A percentile compares a stretch with the other conserved stretches of the same genome.
Evolutionary conservation across 2,329 filamentous ascomycete genomes (phyloP).

Genomic region (Botryotinia narcissicola): DNA sequence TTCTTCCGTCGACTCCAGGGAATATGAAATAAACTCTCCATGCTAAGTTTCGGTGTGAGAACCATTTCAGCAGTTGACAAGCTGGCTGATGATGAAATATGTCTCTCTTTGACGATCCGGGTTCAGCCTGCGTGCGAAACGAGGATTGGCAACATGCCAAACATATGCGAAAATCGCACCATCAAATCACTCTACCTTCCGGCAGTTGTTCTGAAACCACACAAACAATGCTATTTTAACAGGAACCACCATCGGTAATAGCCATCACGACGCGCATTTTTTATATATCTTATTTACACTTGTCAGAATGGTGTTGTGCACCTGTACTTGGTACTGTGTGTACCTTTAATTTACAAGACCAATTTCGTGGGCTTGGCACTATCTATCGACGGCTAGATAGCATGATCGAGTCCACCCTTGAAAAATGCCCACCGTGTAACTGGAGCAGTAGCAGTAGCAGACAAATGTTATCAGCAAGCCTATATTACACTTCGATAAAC

Average conservation of each 20-base stretch:
- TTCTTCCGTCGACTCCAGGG: background rate
- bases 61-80: background rate
- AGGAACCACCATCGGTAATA: background rate
- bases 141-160: background rate
- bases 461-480: background rate
- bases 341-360: background rate
- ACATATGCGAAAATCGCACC: background rate
- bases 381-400: background rate
- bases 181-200: background rate
- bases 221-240: background rate
- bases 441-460: background rate
- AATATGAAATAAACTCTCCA: background rate
- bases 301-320: background rate
- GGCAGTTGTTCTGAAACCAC: conserved; percentile 9
- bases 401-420: conserved; percentile 6
- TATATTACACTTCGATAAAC: background rate
- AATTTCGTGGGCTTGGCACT: background rate
- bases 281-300: background rate
- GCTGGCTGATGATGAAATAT: conserved; percentile 5
- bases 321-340: background rate
- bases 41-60: conserved; percentile 2
- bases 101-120: background rate
- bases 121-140: background rate
- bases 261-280: background rate
- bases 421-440: background rate